Percentiles rank a stretch among this genome's conserved stretches.
Evolutionary conservation across 1,284 basidiomycete species (phyloP).

Genomic region (Somion occarium): DNA sequence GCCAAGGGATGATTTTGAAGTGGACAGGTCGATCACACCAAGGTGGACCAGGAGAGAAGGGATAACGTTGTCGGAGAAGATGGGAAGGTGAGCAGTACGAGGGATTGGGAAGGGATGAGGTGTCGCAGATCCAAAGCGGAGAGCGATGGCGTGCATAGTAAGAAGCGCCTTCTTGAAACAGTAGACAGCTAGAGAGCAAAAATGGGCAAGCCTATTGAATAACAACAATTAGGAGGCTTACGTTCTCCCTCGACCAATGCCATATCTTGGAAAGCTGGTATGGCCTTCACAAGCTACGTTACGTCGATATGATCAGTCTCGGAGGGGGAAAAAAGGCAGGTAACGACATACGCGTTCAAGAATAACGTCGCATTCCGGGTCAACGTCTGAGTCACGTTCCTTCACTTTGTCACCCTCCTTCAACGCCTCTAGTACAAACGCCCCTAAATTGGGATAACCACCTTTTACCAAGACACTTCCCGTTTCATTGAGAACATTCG

Average conservation of each 20-base stretch:
- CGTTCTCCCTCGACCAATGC: constrained; percentile 54
- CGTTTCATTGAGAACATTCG: constrained; percentile 64
- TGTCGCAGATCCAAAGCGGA: constrained; percentile 53
- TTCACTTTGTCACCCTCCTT: constrained; percentile 45
- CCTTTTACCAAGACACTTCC: constrained; percentile 57
- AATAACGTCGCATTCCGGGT: constrained; percentile 48
- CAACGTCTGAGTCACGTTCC: constrained; percentile 23
- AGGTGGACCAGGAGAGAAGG: constrained; percentile 80
- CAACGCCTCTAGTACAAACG: constrained; percentile 65
- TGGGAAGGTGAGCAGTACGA: constrained; percentile 54
- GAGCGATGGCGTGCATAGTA: constrained; percentile 64
- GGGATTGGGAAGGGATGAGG: constrained; percentile 59
- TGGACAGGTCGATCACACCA: constrained; percentile 66
- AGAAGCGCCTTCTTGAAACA: constrained; percentile 89
- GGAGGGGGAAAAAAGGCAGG: constrained; percentile 7
- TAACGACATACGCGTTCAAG: constrained; percentile 51
- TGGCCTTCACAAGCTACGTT: constrained; percentile 59
- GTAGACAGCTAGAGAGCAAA: constrained; percentile 55
- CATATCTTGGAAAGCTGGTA: constrained; percentile 79
- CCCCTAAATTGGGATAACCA: constrained; percentile 68
- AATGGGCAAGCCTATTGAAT: background rate
- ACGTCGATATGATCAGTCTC: constrained; percentile 5
- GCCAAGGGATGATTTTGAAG: constrained; percentile 29
- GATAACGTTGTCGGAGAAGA: constrained; percentile 85
- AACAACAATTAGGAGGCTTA: constrained; percentile 35